Evolutionary conservation across 768 basidiomycete species (phyloP).

Genomic region (Pluteus cervinus): DNA sequence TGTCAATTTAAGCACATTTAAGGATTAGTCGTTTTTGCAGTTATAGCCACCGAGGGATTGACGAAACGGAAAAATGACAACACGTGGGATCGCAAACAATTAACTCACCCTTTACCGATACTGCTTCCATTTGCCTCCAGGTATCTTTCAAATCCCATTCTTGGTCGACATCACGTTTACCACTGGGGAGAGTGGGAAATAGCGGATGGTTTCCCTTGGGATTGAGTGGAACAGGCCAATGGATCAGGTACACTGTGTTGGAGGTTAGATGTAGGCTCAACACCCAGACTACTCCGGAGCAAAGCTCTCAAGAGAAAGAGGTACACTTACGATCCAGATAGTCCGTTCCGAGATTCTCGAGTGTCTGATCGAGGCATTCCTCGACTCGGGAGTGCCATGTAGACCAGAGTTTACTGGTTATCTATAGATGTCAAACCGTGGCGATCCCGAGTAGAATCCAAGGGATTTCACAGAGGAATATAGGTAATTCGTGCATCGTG

Average conservation of each 20-base stretch:
- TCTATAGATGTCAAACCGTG: constrained; percentile 36
- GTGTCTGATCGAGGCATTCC: constrained; percentile 66
- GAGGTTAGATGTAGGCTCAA: constrained; percentile 9
- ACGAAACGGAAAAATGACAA: not conserved
- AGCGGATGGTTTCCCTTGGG: constrained; percentile 57
- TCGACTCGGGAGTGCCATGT: constrained; percentile 70
- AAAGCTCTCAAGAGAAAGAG: constrained; percentile 13
- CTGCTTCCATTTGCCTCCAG: constrained; percentile 79
- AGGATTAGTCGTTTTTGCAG: constrained; percentile 5
- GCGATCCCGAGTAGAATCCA: no score
- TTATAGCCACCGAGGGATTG: not conserved
- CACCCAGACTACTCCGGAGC: constrained; percentile 5
- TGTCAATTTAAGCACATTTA: constrained; percentile 16
- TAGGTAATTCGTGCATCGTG: no score
- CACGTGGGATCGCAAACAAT: not conserved
- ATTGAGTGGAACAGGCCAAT: constrained; percentile 79
- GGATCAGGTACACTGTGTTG: constrained; percentile 54
- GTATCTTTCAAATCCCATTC: constrained; percentile 66
- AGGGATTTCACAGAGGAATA: no score
- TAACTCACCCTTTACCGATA: constrained; percentile 53
- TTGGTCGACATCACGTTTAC: constrained; percentile 61
- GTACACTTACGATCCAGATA: constrained; percentile 70
- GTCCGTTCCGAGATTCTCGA: constrained; percentile 74
- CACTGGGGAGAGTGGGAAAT: constrained; percentile 54
- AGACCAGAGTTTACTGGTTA: constrained; percentile 68